Base-by-base conservation (phyloP, 140 eudicot genomes). In the Ambrosia hybrid region DNA sequence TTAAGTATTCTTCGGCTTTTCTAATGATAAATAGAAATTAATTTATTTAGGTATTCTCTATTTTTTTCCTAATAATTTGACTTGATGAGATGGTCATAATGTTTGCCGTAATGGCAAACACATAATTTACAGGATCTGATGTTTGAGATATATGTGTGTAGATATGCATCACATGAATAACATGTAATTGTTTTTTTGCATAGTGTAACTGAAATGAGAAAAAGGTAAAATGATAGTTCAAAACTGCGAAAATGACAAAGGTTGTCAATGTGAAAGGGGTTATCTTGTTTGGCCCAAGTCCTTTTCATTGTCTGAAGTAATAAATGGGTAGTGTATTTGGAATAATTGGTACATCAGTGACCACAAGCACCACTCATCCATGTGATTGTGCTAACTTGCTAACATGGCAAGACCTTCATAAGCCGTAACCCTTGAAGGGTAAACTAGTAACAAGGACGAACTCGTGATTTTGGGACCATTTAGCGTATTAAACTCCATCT, bases 261-360 rank as follows among this genome's bases (percentile, higher is more conserved):
- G 46, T 73, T 73, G 70, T 57, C 58, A 79, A 79, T 17, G 46
- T 70, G 68, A 64, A 76, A 56, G 77, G 81, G 65, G 71, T 74
- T 75, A 80, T 70, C 73, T 70, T 75, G 71, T 63, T 75, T 51
- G 81, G 84, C 71, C 57, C 65, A 65, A 48, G 84, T 80, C 81
- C 16, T 80, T 80, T 75, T 80, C 81, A 15, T 14, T 80, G 84
- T 76, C 81, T 76, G 78, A 57, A 75, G 84, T 80, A 80, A 80
- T 80, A 75, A 80, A 75, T 80, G 73, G 70, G 69, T 55, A 68
- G 66, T 70, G 52, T 75, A 43, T 75, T 74, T 45, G 68, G 67
- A 65, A 74, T 80, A 48, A 80, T 75, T 73, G 68, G 13, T 14
- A 11, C 77, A 60, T 61, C 41, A 34, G 57, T 79, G 79, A 79